Conservation (phyloP, 805 yeast species). For the Candida yuanshanica region DNA sequence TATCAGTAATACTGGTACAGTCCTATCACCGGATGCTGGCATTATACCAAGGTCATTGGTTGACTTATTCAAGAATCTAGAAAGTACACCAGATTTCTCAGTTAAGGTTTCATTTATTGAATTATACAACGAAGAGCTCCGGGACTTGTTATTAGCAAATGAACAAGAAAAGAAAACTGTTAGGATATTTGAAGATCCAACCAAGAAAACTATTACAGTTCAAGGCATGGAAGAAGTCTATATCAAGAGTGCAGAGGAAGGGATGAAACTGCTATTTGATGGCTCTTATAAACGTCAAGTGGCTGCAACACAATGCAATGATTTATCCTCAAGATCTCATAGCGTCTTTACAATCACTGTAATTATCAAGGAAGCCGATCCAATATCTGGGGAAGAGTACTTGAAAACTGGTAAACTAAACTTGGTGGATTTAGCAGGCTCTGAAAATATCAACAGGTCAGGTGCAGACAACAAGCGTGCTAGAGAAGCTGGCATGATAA, state of each 20-base stretch:
- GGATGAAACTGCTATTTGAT: conserved; percentile 42
- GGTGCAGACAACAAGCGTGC: conserved; percentile 85
- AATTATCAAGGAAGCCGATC: conserved; percentile 44
- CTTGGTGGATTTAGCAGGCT: conserved; percentile 91
- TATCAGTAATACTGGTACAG: conserved; percentile 35
- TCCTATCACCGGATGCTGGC: conserved; percentile 45
- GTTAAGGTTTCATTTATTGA: conserved; percentile 75
- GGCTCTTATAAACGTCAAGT: conserved; percentile 66
- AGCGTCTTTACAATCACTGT: conserved; percentile 70
- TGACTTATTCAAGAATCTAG: conserved; percentile 47
- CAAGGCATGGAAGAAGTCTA: conserved; percentile 54
- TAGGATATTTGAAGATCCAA: conserved; percentile 44
- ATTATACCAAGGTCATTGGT: conserved; percentile 55
- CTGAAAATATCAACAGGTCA: conserved; percentile 77
- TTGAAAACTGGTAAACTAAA: conserved; percentile 63
- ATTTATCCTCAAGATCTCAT: conserved; percentile 73
- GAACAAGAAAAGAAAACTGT: conserved; percentile 41
- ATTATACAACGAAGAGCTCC: conserved; percentile 74
- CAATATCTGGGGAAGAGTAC: conserved; percentile 43
- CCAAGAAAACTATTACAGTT: conserved; percentile 40
- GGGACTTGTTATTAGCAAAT: conserved; percentile 46
- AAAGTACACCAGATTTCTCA: conserved; percentile 43
- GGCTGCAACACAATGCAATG: conserved; percentile 75
- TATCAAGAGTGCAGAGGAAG: conserved; percentile 45
- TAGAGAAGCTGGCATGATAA: conserved; percentile 86